Conservation (phyloP, 805 yeast genomes). For the Starmera dryadoides region DNA sequence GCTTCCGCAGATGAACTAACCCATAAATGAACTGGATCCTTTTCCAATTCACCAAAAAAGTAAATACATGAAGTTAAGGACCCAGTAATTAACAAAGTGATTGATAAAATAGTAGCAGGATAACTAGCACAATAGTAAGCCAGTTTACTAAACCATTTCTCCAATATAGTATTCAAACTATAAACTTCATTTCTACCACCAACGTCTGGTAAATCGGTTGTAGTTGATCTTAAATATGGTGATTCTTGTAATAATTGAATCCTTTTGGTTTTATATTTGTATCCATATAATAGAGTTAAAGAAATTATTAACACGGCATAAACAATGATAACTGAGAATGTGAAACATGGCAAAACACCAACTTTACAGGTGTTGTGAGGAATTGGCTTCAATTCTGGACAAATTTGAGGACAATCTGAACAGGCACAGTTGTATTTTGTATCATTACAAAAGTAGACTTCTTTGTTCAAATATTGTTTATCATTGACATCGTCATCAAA, state of each 20-base stretch:
- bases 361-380: conserved; percentile 40
- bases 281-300: conserved; percentile 16
- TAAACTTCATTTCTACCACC: conserved; percentile 29
- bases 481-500: conserved; percentile 30
- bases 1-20: conserved; percentile 75
- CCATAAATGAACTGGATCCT: conserved; percentile 82
- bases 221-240: conserved; percentile 25
- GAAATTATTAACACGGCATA: conserved; percentile 31
- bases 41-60: conserved; percentile 53
- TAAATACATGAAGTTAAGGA: conserved; percentile 45
- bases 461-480: conserved; percentile 15
- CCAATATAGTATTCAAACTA: conserved; percentile 39
- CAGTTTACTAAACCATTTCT: conserved; percentile 37
- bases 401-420: conserved; percentile 76
- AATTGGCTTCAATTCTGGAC: conserved; percentile 60
- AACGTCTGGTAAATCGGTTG: conserved; percentile 10
- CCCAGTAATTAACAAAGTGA: conserved; percentile 32
- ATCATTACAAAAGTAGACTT: conserved; percentile 46
- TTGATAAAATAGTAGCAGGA: conserved; percentile 47
- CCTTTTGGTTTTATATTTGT: conserved; percentile 14
- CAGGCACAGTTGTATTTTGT: conserved; percentile 73
- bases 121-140: conserved; percentile 55
- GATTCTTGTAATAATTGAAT: conserved; percentile 35
- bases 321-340: conserved; percentile 49
- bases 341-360: conserved; percentile 64